Base-by-base conservation (phyloP, 129 eudicot species). In the Saussurea involucrata region DNA sequence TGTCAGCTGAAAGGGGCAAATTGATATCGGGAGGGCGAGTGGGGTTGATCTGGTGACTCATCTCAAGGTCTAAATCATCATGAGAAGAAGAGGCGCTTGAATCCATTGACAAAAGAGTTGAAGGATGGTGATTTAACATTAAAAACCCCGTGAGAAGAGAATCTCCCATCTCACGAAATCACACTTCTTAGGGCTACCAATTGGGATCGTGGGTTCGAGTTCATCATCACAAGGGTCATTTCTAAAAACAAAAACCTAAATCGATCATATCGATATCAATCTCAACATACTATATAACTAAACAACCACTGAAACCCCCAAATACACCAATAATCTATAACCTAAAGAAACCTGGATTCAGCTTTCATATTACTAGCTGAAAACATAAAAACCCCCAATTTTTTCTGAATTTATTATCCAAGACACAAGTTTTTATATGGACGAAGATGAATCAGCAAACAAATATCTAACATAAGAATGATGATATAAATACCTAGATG, bases 51-150 rank as follows among this genome's bases (percentile, higher is more conserved):
- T 91, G 97, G 78, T 89, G 92, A 69, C 84, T 87, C 97, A 92
- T 92, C 61, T 92, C 97, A 7, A 87, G 91, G 88, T 92, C 97
- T 40, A 87, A 68, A 65, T 92, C 97, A 13, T 89, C 97, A 29
- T 92, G 97, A 9, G 97, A 85, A 6, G 96, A 92, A 0, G 92
- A 92, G 33, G 96, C 97, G 79, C 97, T 89, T 46, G 97, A 92
- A 86, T 92, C 97, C 97, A 92, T 92, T 84, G 96, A 92, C 81
- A 92, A 87, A 66, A 89, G 86, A 80, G 97, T 92, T 55, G 96
- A 89, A 57, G 92, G 97, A 80, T 85, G 88, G 76, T 92, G 96
- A 84, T 89, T 92, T 85, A 87, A 89, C 83, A 89, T 84, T 77
- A 89, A 92, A 75, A 87, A 77, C 71, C 82, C 66, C 15, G 92